Evolutionary conservation across 2,329 filamentous ascomycete genomes (phyloP), one percentile per base, ranked within the genome.

Genomic region (Metarhizium robertsii): DNA sequence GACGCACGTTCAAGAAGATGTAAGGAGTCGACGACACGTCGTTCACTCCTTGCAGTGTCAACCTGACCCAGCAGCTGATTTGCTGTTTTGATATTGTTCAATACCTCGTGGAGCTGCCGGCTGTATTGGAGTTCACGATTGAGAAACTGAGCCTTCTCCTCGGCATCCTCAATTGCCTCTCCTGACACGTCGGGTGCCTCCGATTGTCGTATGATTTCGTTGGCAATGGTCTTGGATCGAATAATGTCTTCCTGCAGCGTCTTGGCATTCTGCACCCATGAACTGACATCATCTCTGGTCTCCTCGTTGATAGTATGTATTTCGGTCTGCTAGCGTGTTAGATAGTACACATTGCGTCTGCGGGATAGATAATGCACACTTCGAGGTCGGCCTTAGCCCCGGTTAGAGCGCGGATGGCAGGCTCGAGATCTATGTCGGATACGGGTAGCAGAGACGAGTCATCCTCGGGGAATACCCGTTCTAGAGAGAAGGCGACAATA

Each of bases 221-320:
- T 85, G 25, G 92, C 91, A 40, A 91, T 85, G 16, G 82, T 79
- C 64, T 90, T 86, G 29, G 90, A 92, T 50, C 83, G 81, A 64
- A 89, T 83, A 61, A 96, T 92, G 66, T 96, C 92, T 59, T 86
- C 81, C 68, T 95, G 90, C 7, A 96, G 80, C 53, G 86, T 83
- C 70, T 90, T 90, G 50, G 92, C 90, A 69, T 94, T 90, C 53
- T 79, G 74, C 55, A 95, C 88, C 92, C 92, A 97, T 53, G 85
- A 81, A 66, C 90, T 87, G 52, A 96, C 87, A 64, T 95, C 87
- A 43, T 85, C 81, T 55, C 86, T 87, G 18, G 85, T 87, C 61
- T 90, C 84, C 65, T 84, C 81, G 70, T 92, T 95, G 59, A 94
- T 82, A 25, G 75, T 70, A 60, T 85, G 86, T 57, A 97, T 87